phyloP scores from a whole-genome alignment of 371 early-diverging fungal genomes.

The Blakeslea trispora region DNA sequence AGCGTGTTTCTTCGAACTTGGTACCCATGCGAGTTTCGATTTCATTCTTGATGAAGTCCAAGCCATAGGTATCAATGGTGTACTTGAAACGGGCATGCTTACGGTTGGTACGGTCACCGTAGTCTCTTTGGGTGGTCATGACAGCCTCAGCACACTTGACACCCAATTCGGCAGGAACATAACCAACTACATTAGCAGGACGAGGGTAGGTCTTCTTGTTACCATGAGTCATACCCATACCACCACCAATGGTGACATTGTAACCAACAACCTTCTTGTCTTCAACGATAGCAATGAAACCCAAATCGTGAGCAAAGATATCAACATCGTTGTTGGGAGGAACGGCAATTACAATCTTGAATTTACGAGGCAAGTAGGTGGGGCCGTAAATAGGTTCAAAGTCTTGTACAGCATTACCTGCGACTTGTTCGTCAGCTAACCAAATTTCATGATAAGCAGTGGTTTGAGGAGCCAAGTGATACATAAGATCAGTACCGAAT shows the following conservation, averaged over 20 bases:
- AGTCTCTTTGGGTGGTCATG: slow-evolving; percentile 90
- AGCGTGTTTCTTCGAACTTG: slow-evolving; percentile 61
- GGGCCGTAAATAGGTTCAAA: slow-evolving; percentile 90
- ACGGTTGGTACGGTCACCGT: slow-evolving; percentile 94
- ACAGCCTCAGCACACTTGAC: slow-evolving; percentile 83
- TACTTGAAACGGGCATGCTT: slow-evolving; percentile 97
- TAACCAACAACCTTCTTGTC: slow-evolving; percentile 76
- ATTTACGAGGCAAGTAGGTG: slow-evolving; percentile 93
- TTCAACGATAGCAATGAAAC: slow-evolving; percentile 86
- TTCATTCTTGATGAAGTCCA: slow-evolving; percentile 87
- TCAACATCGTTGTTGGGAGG: slow-evolving; percentile 97
- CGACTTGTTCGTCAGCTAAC: slow-evolving; percentile 87
- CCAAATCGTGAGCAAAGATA: slow-evolving; percentile 92
- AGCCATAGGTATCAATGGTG: slow-evolving; percentile 91
- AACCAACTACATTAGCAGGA: slow-evolving; percentile 78
- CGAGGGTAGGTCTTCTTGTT: slow-evolving; percentile 95
- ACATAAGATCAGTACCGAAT: slow-evolving; percentile 70
- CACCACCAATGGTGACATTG: slow-evolving; percentile 94
- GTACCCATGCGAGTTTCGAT: slow-evolving; percentile 80
- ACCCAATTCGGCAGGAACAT: slow-evolving; percentile 76
- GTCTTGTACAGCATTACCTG: slow-evolving; percentile 77
- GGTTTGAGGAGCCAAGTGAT: slow-evolving; percentile 82
- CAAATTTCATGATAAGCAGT: slow-evolving; percentile 95
- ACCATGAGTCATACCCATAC: slow-evolving; percentile 97
- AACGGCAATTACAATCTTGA: slow-evolving; percentile 92